These are phyloP conservation scores for Trametes sp. DNA, from an alignment of 1,284 basidiomycete species.

Conservation along the genomic window DNA sequence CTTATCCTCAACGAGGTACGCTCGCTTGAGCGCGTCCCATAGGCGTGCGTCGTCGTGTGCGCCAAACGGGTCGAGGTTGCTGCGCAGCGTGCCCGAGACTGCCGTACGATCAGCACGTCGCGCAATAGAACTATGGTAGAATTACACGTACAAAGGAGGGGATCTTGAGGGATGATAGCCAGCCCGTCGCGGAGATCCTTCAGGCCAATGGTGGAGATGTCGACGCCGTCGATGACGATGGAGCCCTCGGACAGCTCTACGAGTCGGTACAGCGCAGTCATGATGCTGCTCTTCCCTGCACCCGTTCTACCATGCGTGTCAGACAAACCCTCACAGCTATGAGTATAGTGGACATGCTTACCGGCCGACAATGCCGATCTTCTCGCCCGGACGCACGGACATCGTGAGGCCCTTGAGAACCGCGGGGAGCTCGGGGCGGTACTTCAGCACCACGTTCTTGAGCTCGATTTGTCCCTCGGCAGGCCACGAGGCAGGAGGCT, in stretches of 20 bases:
- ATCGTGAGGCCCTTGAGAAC: constrained; percentile 76
- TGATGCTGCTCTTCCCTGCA: constrained; percentile 78
- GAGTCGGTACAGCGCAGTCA: constrained; percentile 50
- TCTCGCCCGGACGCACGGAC: constrained; percentile 78
- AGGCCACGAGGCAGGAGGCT: constrained; percentile 75
- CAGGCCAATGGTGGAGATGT: constrained; percentile 73
- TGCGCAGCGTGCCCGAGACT: constrained; percentile 78
- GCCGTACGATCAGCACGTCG: not conserved
- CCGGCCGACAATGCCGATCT: constrained; percentile 88
- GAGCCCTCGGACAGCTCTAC: constrained; percentile 73
- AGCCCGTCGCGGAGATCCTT: constrained; percentile 68
- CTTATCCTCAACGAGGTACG: constrained; percentile 70
- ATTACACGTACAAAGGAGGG: constrained; percentile 33
- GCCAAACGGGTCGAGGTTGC: constrained; percentile 86
- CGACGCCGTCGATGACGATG: constrained; percentile 70
- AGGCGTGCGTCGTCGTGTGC: constrained; percentile 78
- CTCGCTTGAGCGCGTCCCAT: constrained; percentile 84
- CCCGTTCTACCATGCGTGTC: constrained; percentile 58
- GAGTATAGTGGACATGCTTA: constrained; percentile 20
- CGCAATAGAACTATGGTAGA: not conserved
- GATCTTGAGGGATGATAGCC: constrained; percentile 91
- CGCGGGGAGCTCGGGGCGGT: constrained; percentile 74
- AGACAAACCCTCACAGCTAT: not conserved
- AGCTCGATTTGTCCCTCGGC: constrained; percentile 66
- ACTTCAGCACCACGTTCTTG: constrained; percentile 69